A percentile compares a stretch with the other conserved stretches of the same genome.
Conservation (phyloP, 2,329 filamentous ascomycete genomes). For the Diplodia sapinea region DNA sequence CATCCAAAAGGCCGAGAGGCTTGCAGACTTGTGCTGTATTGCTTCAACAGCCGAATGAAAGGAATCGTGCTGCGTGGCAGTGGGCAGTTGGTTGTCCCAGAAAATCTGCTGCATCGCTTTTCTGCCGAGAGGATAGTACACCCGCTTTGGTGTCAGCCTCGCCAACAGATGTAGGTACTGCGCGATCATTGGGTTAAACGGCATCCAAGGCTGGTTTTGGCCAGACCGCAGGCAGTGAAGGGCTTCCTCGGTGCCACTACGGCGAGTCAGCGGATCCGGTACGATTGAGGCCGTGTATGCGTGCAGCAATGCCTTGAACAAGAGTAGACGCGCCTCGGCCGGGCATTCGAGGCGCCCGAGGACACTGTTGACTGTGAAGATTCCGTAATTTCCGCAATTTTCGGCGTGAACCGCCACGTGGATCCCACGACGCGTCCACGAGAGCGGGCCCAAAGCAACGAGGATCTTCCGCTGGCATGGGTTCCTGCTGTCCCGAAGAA, state of each 20-base stretch:
- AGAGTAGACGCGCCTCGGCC: conserved; percentile 61
- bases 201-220: conserved; percentile 51
- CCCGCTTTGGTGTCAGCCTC: conserved; percentile 46
- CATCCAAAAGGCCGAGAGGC: conserved; percentile 30
- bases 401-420: conserved; percentile 54
- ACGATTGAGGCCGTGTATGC: conserved; percentile 65
- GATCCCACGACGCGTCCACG: conserved; percentile 39
- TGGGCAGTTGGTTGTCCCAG: conserved; percentile 41
- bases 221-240: conserved; percentile 58
- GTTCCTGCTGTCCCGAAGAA: conserved; percentile 56
- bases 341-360: conserved; percentile 64
- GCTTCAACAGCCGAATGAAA: conserved; percentile 34
- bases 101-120: conserved; percentile 42
- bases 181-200: conserved; percentile 30
- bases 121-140: conserved; percentile 39
- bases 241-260: conserved; percentile 68
- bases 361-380: conserved; percentile 60
- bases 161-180: conserved; percentile 41
- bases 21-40: conserved; percentile 34
- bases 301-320: conserved; percentile 64
- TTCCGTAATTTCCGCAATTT: conserved; percentile 51
- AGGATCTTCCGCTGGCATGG: conserved; percentile 57
- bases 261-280: conserved; percentile 62
- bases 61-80: conserved; percentile 42
- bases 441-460: conserved; percentile 55